phyloP scores from a whole-genome alignment of 805 yeast species.

The Metschnikowia continentalis region DNA sequence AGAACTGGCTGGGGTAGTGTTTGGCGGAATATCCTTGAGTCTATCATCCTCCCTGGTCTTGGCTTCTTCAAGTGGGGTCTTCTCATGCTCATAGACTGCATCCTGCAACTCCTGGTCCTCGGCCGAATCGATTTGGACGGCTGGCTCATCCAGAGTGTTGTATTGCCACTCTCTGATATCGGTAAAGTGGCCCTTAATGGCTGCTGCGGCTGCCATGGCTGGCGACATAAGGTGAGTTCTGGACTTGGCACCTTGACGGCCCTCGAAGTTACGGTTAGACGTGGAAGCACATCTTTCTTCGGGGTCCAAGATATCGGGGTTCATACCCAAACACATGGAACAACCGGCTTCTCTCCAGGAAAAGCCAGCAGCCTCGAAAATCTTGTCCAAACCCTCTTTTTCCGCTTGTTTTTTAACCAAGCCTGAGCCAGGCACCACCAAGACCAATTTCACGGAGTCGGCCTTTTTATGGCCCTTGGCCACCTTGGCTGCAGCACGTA shows the following conservation, averaged over 20 bases:
- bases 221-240: slow-evolving; percentile 98
- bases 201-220: slow-evolving; percentile 99
- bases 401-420: slow-evolving; percentile 92
- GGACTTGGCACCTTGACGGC: slow-evolving; percentile 96
- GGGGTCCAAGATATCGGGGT: slow-evolving; percentile 93
- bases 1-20: slow-evolving; percentile 21
- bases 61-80: slow-evolving; percentile 53
- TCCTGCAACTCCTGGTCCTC: slow-evolving; percentile 58
- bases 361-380: slow-evolving; percentile 89
- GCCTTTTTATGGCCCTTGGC: slow-evolving; percentile 90
- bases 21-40: slow-evolving; percentile 59
- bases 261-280: slow-evolving; percentile 97
- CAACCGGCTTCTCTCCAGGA: slow-evolving; percentile 99
- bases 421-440: slow-evolving; percentile 98
- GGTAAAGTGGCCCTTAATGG: slow-evolving; percentile 81
- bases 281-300: slow-evolving; percentile 98
- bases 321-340: slow-evolving; percentile 99
- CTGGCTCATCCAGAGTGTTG: slow-evolving; percentile 56
- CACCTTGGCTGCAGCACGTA: slow-evolving; percentile 91
- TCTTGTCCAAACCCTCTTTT: slow-evolving; percentile 87
- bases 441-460: slow-evolving; percentile 68
- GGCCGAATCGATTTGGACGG: slow-evolving; percentile 41
- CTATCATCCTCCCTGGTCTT: slow-evolving; percentile 47
- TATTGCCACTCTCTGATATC: slow-evolving; percentile 83
- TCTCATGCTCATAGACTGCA: slow-evolving; percentile 70